A percentile compares a stretch with the other conserved stretches of the same genome.
phyloP scores from a whole-genome alignment of 1,284 basidiomycete genomes.

The Rhodotorula mucilaginosa region DNA sequence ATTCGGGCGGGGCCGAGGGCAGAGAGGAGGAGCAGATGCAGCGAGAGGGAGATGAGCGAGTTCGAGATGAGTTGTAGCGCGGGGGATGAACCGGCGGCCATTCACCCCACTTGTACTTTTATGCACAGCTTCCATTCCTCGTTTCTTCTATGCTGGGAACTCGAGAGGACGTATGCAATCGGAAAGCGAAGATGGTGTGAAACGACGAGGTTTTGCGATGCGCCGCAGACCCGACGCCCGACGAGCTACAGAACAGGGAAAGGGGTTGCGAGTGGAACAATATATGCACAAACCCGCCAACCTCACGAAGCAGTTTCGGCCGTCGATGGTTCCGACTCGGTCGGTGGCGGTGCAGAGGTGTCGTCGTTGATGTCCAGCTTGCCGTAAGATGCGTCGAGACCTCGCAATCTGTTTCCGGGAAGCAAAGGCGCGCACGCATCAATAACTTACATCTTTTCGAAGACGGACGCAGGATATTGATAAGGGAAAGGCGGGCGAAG shows the following conservation, averaged over 20 bases:
- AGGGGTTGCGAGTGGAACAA: no score
- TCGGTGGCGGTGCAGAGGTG: background rate
- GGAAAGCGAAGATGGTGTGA: background rate
- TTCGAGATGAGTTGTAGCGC: slow-evolving; percentile 22
- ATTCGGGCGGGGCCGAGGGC: background rate
- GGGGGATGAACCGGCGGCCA: no score
- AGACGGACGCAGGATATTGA: no score
- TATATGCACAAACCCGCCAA: no score
- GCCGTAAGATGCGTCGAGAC: background rate
- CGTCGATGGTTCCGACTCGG: background rate
- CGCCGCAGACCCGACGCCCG: no score
- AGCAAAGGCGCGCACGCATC: no score
- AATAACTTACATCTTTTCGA: background rate
- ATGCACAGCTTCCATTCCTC: background rate
- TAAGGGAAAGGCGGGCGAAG: no score
- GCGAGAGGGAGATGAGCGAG: no score
- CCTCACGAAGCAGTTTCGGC: no score
- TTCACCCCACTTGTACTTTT: background rate
- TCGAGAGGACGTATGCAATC: background rate
- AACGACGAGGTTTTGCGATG: no score
- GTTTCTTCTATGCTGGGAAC: background rate
- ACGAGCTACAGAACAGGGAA: no score
- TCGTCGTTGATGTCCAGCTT: background rate
- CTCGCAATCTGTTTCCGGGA: background rate
- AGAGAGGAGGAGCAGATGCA: background rate